Conservation (phyloP, 139 green algal species). For the Chlorella sp. region DNA sequence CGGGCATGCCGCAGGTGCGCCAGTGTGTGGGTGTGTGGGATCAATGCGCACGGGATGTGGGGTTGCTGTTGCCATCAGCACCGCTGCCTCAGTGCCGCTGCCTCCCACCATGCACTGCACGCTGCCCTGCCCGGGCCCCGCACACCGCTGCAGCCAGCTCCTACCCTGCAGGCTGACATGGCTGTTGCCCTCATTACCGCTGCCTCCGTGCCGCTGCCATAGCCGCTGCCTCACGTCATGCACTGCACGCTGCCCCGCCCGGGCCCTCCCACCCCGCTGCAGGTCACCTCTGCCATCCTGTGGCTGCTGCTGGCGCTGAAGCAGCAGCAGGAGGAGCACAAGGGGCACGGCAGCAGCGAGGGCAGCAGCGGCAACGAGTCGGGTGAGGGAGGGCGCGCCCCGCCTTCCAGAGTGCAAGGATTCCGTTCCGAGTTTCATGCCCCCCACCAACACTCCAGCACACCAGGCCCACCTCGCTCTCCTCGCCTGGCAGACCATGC, state of each 20-base stretch:
- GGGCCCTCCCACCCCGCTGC: neutral
- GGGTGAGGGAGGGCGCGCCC: conserved; percentile 14
- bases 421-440: too few relatives aligned
- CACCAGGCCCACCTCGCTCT: too few relatives aligned
- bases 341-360: conserved; percentile 25
- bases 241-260: neutral
- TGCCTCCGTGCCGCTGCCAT: neutral
- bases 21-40: too few relatives aligned
- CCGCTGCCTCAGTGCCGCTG: too few relatives aligned
- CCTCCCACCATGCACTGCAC: neutral
- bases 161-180: neutral
- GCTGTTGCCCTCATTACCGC: too few relatives aligned
- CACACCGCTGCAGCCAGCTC: neutral
- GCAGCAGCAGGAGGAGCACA: conserved; percentile 50
- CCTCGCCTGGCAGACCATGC: too few relatives aligned
- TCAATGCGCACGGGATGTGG: too few relatives aligned
- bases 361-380: conserved; percentile 41
- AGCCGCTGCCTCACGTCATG: neutral
- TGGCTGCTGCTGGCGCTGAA: conserved; percentile 55
- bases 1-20: neutral
- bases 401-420: too few relatives aligned
- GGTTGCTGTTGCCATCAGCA: too few relatives aligned
- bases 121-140: neutral
- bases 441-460: too few relatives aligned
- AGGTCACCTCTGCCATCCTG: conserved; percentile 49